Base-by-base conservation (phyloP, 306 rosid species). In the Leucaena leucocephala region DNA sequence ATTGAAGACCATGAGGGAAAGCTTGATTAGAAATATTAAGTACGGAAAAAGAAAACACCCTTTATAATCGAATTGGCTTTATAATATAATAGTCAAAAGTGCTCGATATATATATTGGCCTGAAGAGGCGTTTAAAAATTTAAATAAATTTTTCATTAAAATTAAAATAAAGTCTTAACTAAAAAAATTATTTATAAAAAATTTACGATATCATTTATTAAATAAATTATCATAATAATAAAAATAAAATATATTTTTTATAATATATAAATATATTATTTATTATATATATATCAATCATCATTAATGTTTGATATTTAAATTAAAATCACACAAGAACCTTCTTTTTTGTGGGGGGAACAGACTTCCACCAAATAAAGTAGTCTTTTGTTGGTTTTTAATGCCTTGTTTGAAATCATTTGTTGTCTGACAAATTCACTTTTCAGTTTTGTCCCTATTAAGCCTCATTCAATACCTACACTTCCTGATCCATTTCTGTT, bases 31-130 rank as follows among this genome's bases (percentile, higher is more conserved):
- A 77, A 68, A 16, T 57, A 78, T 12, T 81, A 57, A 40, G 72
- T 72, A 63, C 64, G 57, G 42, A 79, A 54, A 84, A 82, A 79
- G 10, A 75, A 44, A 52, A 68, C 15, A 17, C 58, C 62, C 46
- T 71, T 73, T 58, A 66, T 68, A 5, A 84, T 82, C 72, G 80
- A 80, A 17, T 80, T 72, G 65, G 35, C 35, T 38, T 80, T 62
- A 76, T 61, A 57, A 74, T 81, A 62, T 52, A 42, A 46, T 78
- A 62, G 34, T 78, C 54, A 52, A 11, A 45, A 77, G 79, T 79
- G 76, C 75, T 82, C 62, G 43, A 46, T 3, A 11, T 52, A 11
- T 52, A 52, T 0, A 52, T 17, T 52, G 22, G 21, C 57, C 22
- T 54, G 3, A 49, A 54, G 27, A 1, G 59, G 22, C 4, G 10